Percentiles rank a stretch among this genome's conserved stretches.
phyloP scores from a whole-genome alignment of 371 early-diverging fungal genomes.

The Coemansia sp. region DNA sequence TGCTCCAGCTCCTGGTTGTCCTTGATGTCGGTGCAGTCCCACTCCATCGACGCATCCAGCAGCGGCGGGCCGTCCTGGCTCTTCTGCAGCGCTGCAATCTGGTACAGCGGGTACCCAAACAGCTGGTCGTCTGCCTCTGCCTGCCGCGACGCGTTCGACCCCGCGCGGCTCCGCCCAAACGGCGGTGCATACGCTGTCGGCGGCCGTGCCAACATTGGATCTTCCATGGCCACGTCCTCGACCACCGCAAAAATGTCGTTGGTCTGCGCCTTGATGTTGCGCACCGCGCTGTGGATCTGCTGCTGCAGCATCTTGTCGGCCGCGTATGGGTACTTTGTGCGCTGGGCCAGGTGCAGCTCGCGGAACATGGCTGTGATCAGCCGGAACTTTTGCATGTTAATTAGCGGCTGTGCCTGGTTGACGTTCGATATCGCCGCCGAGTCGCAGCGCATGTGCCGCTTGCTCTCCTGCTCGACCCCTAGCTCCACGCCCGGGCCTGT shows the following conservation, averaged over 20 bases:
- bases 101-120: conserved; percentile 48
- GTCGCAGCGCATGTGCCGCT: conserved; percentile 40
- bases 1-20: conserved; percentile 51
- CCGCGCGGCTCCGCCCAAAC: conserved; percentile 31
- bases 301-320: conserved; percentile 45
- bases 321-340: conserved; percentile 48
- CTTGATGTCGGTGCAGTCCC: conserved; percentile 45
- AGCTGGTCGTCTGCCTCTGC: conserved; percentile 18
- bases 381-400: conserved; percentile 54
- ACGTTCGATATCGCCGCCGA: conserved; percentile 45
- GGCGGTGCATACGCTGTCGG: conserved; percentile 20
- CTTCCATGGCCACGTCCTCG: conserved; percentile 32
- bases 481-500: conserved; percentile 9
- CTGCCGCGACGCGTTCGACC: conserved; percentile 35
- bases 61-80: conserved; percentile 24
- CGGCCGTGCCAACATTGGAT: conserved; percentile 20
- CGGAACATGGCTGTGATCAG: conserved; percentile 50
- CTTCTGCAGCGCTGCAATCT: conserved; percentile 37
- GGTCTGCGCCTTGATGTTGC: conserved; percentile 46
- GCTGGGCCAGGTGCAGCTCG: conserved; percentile 48
- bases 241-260: conserved; percentile 44
- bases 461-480: not conserved
- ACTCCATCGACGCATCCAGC: conserved; percentile 42
- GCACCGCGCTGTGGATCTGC: conserved; percentile 48
- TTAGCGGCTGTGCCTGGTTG: conserved; percentile 50